Percentiles rank a stretch among this genome's conserved stretches.
phyloP scores from a whole-genome alignment of 805 yeast genomes.

The Nakazawaea anatomiae region DNA sequence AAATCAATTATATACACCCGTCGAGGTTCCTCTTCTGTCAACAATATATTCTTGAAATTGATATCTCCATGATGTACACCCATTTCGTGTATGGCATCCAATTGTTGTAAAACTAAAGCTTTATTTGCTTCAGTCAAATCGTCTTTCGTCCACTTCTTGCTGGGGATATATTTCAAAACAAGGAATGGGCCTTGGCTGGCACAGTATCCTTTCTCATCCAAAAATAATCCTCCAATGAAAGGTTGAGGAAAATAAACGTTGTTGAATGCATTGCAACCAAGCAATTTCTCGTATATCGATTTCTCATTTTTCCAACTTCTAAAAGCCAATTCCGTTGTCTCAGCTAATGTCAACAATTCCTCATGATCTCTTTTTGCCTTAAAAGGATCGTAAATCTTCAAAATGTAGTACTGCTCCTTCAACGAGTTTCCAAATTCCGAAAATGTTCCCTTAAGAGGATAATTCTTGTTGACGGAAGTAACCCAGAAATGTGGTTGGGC shows the following conservation, averaged over 20 bases:
- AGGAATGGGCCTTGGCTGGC: not conserved
- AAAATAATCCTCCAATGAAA: not conserved
- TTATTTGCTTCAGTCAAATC: not conserved
- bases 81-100: not conserved
- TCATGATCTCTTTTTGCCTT: not conserved
- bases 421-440: not conserved
- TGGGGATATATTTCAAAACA: no score
- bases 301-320: not conserved
- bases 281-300: not conserved
- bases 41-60: no score
- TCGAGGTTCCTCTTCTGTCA: not conserved
- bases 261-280: not conserved
- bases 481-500: not conserved
- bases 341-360: not conserved
- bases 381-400: not conserved
- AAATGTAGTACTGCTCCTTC: not conserved
- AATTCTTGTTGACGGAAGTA: not conserved
- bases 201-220: not conserved
- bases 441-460: no score
- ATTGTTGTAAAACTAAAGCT: not conserved
- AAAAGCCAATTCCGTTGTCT: not conserved
- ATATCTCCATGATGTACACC: not conserved
- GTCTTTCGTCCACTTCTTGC: not conserved
- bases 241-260: not conserved
- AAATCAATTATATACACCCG: not conserved